Conservation (phyloP, 2,329 filamentous ascomycete genomes). For the Sporothrix inflata region DNA sequence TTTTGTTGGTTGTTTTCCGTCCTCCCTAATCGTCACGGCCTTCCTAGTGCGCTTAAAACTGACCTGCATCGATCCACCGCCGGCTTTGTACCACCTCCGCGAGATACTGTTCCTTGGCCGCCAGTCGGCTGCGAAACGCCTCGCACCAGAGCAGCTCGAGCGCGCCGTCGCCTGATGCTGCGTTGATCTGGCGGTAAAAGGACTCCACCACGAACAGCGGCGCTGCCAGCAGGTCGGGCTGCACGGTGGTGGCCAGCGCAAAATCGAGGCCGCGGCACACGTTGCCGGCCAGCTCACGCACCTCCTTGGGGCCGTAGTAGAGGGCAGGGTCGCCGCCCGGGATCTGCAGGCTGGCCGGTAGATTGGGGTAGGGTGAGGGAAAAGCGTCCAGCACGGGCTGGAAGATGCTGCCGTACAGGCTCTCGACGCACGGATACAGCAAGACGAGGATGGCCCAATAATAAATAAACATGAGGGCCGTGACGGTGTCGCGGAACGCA, state of each 20-base stretch:
- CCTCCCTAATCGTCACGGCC: neutral
- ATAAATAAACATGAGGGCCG: constrained; percentile 54
- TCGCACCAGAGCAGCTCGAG: constrained; percentile 55
- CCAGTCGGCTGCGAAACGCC: constrained; percentile 47
- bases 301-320: constrained; percentile 41
- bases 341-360: constrained; percentile 41
- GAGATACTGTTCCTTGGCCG: constrained; percentile 48
- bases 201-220: constrained; percentile 49
- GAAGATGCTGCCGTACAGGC: constrained; percentile 50
- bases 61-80: constrained; percentile 44
- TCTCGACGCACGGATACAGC: constrained; percentile 53
- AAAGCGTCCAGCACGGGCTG: constrained; percentile 49
- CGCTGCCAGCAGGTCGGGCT: constrained; percentile 52
- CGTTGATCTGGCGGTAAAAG: constrained; percentile 48
- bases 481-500: constrained; percentile 49
- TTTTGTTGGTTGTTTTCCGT: neutral
- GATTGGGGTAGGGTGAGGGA: constrained; percentile 45
- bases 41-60: constrained; percentile 29
- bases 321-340: constrained; percentile 43
- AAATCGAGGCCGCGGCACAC: constrained; percentile 57
- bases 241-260: constrained; percentile 47
- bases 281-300: constrained; percentile 50
- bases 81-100: constrained; percentile 45
- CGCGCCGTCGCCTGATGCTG: constrained; percentile 46
- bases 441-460: constrained; percentile 58